Base-by-base conservation (phyloP, 1,139 yeast genomes). In the Candida glucosophila region DNA sequence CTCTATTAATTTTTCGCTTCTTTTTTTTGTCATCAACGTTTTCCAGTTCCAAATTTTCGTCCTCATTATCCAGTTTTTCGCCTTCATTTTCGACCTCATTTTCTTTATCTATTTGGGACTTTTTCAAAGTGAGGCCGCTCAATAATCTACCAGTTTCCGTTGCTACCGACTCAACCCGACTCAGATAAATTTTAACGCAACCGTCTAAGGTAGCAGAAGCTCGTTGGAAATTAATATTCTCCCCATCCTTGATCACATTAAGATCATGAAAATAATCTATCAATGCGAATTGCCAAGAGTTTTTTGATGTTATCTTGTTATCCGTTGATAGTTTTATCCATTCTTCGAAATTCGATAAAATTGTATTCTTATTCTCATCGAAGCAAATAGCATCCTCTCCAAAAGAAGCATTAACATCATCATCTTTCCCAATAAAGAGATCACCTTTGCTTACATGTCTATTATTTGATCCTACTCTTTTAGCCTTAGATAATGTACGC, bases 311-410 rank as follows among this genome's bases (percentile, higher is more conserved):
- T 47, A 78, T 75, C 46, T 78, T 79, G 49, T 85, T 86, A 47
- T 82, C 93, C 1, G 93, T 81, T n/a, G 92, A 85, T 54, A 81
- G 64, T 47, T 76, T 80, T 64, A 85, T 81, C 86, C 93, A 81
- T 52, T 82, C 90, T 45, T 86, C 95, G 49, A 83, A 85, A 41
- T 85, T 85, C 20, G 64, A 51, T 38, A 65, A 45, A 32, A 65
- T 64, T 9, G 67, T 61, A 34, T 62, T 61, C 31, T 49, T 58
- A 41, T 64, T 65, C 25, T 61, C 64, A 35, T 61, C 58, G 37
- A 64, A 64, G 29, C 57, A 59, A 29, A 63, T 63, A 28, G 56
- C 60, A 21, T 60, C 68, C 9, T 33, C 36, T 5, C 52, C 58
- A 28, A 51, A 44, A 13, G 61, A 55, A 6, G 14, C 24, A 14